Conservation (phyloP, 2,329 filamentous ascomycete genomes). For the Thelonectria olida region DNA sequence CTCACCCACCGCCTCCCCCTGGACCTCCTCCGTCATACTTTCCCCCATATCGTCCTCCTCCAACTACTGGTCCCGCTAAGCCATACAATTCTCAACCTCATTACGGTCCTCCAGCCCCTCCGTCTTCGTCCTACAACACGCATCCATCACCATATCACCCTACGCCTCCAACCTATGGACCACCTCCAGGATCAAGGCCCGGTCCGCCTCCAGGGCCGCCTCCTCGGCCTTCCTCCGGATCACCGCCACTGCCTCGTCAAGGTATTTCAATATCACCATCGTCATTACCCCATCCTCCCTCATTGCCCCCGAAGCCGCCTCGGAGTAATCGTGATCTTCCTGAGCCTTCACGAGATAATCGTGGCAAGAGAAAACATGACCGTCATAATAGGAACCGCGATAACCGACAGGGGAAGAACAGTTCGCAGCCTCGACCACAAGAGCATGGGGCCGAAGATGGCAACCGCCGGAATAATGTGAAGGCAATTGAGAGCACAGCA, state of each 20-base stretch:
- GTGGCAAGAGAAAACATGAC: constrained; percentile 45
- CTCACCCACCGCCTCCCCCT: constrained; percentile 23
- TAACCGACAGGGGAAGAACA: constrained; percentile 39
- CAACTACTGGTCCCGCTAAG: constrained; percentile 21
- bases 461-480: constrained; percentile 19
- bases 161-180: constrained; percentile 29
- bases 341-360: constrained; percentile 41
- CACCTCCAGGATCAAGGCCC: constrained; percentile 26
- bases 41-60: constrained; percentile 33
- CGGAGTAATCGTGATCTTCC: constrained; percentile 39
- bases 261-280: constrained; percentile 22
- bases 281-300: constrained; percentile 37
- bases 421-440: constrained; percentile 26
- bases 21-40: constrained; percentile 30
- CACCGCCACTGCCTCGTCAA: constrained; percentile 27
- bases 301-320: constrained; percentile 46
- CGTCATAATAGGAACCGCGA: constrained; percentile 44
- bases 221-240: constrained; percentile 23
- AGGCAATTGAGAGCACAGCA: constrained; percentile 29
- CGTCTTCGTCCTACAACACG: constrained; percentile 30
- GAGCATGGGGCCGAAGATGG: constrained; percentile 39
- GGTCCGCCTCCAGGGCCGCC: constrained; percentile 25
- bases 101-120: constrained; percentile 27
- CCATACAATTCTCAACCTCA: constrained; percentile 15
- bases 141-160: constrained; percentile 33